phyloP scores from a whole-genome alignment of 2,329 filamentous ascomycete genomes.

The Beauveria bassiana region DNA sequence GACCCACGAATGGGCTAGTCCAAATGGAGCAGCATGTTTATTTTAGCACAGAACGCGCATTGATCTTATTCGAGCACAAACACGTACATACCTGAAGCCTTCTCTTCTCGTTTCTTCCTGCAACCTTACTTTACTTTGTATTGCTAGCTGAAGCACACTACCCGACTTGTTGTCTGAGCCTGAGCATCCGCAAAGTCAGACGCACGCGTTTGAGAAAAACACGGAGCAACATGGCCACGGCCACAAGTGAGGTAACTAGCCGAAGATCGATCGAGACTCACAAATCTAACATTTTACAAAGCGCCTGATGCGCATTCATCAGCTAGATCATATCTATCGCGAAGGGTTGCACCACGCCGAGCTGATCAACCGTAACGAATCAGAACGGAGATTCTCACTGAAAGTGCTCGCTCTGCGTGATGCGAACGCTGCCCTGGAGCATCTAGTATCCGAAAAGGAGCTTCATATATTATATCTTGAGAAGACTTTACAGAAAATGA shows the following conservation, averaged over 20 bases:
- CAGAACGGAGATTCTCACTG: constrained; percentile 60
- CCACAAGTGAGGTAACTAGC: constrained; percentile 5
- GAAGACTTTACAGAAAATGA: constrained; percentile 15
- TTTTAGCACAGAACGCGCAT: constrained; percentile 10
- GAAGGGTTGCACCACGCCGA: constrained; percentile 56
- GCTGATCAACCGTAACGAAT: constrained; percentile 66
- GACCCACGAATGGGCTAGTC: neutral
- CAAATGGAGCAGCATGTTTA: constrained; percentile 6
- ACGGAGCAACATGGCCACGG: constrained; percentile 9
- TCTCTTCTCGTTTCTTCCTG: neutral
- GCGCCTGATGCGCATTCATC: constrained; percentile 39
- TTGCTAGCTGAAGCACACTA: neutral
- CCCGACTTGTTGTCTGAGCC: neutral
- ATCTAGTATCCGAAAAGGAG: neutral
- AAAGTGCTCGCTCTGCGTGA: constrained; percentile 65
- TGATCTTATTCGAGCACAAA: neutral
- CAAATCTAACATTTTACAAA: constrained; percentile 18
- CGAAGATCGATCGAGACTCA: neutral
- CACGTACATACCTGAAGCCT: neutral
- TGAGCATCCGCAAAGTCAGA: neutral
- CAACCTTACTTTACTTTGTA: neutral
- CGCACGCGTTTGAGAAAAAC: neutral
- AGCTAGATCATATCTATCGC: constrained; percentile 65
- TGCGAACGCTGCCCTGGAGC: constrained; percentile 51
- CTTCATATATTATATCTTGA: neutral